These are phyloP conservation scores for Pleoardoris graminearum DNA, from an alignment of 2,329 filamentous ascomycete species.

Conservation along the genomic window DNA sequence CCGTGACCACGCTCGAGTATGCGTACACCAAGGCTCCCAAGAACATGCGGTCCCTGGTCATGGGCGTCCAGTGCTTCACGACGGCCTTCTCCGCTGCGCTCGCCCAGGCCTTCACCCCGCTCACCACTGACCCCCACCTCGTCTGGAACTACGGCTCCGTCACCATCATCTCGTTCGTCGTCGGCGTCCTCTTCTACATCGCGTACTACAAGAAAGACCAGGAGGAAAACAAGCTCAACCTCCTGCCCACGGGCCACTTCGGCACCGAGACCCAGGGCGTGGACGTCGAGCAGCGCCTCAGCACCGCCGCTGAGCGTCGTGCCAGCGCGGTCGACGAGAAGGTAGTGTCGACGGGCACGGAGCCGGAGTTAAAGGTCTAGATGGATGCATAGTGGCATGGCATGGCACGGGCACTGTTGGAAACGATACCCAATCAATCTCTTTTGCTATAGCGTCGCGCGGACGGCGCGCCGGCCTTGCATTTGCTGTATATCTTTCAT, in stretches of 20 bases:
- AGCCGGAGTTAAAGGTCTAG: conserved; percentile 2
- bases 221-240: conserved; percentile 44
- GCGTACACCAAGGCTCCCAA: conserved; percentile 73
- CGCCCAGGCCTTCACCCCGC: conserved; percentile 63
- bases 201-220: conserved; percentile 39
- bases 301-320: conserved; percentile 20
- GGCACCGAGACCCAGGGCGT: conserved; percentile 30
- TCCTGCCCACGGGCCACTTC: conserved; percentile 44
- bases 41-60: conserved; percentile 74
- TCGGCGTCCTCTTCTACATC: conserved; percentile 39
- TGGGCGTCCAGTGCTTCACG: conserved; percentile 67
- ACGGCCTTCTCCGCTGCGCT: conserved; percentile 66
- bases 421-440: not conserved
- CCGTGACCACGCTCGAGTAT: conserved; percentile 66
- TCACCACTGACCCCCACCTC: conserved; percentile 64
- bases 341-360: not conserved
- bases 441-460: not conserved
- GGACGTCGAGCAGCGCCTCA: conserved; percentile 36
- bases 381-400: not conserved
- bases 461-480: not conserved
- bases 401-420: not conserved
- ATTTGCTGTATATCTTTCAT: not conserved
- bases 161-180: conserved; percentile 42
- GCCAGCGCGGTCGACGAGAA: conserved; percentile 22
- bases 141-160: conserved; percentile 66